Base-by-base conservation (phyloP, 1,284 basidiomycete genomes). In the Omphalotus olearius region DNA sequence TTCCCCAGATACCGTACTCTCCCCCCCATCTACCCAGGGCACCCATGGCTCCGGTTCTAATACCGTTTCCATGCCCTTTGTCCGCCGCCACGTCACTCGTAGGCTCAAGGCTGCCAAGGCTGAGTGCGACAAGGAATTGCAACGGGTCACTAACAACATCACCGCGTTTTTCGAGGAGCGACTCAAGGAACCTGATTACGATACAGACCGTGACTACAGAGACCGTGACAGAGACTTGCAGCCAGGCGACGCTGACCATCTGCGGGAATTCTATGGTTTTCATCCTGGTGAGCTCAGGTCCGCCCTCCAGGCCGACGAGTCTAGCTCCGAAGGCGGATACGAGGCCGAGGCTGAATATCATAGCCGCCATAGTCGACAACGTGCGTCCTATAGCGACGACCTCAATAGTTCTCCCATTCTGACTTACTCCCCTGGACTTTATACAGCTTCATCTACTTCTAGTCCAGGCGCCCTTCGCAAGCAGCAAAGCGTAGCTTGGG, bases 111-210 rank as follows among this genome's bases (percentile, higher is more conserved):
- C 88, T 1, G 94, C 96, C 53, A 99, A 99, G 75, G 85, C 89
- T 50, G 89, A 91, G 59, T 99, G 96, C 74, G 94, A 99, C 79
- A 90, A 90, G 71, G 93, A 97, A 64, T 80, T 99, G 10, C 85
- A 88, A 64, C 87, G 91, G 61, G 91, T 98, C 62, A 91, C 96
- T 50, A 87, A 91, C 65, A 91, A 86, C 53, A 94, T 99, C 74
- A 96, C 95, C 55, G 71, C 83, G 26, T 98, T 93, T 71, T 97
- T 98, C 60, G 96, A 99, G 70, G 87, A 93, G 62, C 82, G 87
- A 58, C 78, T 96, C 45, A 76, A 87, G 47, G 85, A 89, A 56
- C 78, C 74, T 53, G 87, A 91, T 65, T 78, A 81, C 59, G 87
- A 86, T 64, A 66, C 71, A 26, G 84, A 89, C 66, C 76, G 82